Base-by-base conservation (phyloP, 768 basidiomycete genomes). In the Serendipita sp. region DNA sequence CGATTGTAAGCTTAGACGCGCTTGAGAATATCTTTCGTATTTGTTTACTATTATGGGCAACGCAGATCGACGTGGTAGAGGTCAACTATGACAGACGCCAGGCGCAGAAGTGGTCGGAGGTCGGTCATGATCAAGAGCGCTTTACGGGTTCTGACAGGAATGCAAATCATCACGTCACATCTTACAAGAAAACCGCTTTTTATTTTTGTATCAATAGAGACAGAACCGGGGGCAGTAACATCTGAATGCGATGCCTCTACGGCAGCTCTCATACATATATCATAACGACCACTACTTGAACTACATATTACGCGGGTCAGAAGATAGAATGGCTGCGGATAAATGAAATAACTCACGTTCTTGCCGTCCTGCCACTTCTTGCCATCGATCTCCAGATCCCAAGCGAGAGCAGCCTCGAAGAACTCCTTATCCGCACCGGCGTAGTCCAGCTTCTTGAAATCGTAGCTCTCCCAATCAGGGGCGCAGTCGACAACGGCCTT, bases 291-390 rank as follows among this genome's bases (percentile, higher is more conserved):
- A 5, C 13, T 60, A 60, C 28, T 60, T 60, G 28, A 60, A 60
- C 56, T 60, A 51, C 18, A 51, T 5, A 41, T 41, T 13, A 41
- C 5, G 5, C 7, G 13, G 7, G 38, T 41, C 38, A 41, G 38
- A 41, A 41, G n/a, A 7, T 8, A n/a, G 48, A 51, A 51, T 51
- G 8, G 48, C 30, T 51, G 5, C 48, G 48, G 18, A 18, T 18
- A 46, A 7, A 51, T n/a, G 16, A 1, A n/a, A 51, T 63, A 11
- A 82, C 89, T 78, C 73, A 91, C 87, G 74, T 85, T 88, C 81
- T 91, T 91, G 68, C 89, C 89, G 76, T 94, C 93, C 60, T 76
- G 85, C 90, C 91, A 96, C 74, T 83, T 82, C 83, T 90, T 92
- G 35, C 87, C 95, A 68, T 86, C 85, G 65, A 96, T 70, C 76